phyloP scores from a whole-genome alignment of 31 red algal species.

The Porphyra umbilicalis region DNA sequence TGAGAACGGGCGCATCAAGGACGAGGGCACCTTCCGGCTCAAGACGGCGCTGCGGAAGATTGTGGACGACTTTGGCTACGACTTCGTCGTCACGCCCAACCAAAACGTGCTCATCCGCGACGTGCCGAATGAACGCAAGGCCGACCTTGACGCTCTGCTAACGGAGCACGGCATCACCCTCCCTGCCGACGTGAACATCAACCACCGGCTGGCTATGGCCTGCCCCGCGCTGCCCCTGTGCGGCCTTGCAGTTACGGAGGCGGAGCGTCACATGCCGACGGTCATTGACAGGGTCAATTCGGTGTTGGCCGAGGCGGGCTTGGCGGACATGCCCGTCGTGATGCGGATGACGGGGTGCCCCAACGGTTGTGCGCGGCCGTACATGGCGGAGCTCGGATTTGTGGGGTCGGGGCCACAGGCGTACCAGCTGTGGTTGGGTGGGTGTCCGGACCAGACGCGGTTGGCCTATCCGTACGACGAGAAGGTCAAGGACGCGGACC shows the following conservation, averaged over 20 bases:
- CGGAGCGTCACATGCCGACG: conserved; percentile 83
- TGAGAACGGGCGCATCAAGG: conserved; percentile 93
- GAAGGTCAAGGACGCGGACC: conserved; percentile 49
- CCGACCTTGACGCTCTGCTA: conserved; percentile 64
- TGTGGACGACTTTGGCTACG: conserved; percentile 61
- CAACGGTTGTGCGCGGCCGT: conserved; percentile 95
- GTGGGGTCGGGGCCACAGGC: conserved; percentile 74
- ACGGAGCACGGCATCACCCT: conserved; percentile 61
- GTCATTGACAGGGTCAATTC: conserved; percentile 64
- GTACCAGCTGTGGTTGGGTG: conserved; percentile 97
- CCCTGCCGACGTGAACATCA: conserved; percentile 48
- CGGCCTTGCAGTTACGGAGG: conserved; percentile 76
- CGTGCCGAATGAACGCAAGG: conserved; percentile 51
- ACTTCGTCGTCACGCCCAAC: conserved; percentile 74
- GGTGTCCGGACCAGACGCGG: conserved; percentile 70
- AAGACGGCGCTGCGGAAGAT: conserved; percentile 63
- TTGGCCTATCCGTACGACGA: conserved; percentile 75
- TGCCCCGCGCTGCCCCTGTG: conserved; percentile 97
- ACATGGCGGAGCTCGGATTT: conserved; percentile 95
- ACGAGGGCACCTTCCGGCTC: conserved; percentile 54
- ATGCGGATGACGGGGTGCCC: conserved; percentile 99
- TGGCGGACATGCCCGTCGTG: conserved; percentile 31
- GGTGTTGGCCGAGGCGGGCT: conserved; percentile 32
- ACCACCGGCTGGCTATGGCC: conserved; percentile 84
- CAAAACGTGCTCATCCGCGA: conserved; percentile 91